Evolutionary conservation across 225 moss, liverwort and hornwort species (phyloP).

Genomic region (Thuidium tamariscinum): DNA sequence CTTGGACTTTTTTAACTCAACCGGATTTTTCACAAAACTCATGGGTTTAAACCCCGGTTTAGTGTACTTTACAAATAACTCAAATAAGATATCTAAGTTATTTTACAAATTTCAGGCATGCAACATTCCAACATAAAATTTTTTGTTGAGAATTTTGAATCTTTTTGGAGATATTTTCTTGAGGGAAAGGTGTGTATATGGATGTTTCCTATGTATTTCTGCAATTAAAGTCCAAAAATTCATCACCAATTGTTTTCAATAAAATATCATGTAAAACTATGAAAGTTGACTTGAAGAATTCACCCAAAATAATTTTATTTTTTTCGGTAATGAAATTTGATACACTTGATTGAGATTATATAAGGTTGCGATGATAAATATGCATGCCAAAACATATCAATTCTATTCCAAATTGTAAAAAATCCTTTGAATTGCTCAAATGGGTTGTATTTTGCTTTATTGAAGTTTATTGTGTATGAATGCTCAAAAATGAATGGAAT

Average conservation of each 20-base stretch:
- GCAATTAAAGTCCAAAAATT: not conserved
- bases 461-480: too few relatives aligned
- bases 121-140: rapidly evolving
- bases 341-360: not conserved
- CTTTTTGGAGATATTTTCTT: not conserved
- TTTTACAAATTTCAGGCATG: not conserved
- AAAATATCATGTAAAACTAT: not conserved
- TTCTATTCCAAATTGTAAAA: not conserved
- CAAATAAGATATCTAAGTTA: not conserved
- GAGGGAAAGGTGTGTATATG: not conserved
- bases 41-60: too few relatives aligned
- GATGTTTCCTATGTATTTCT: not conserved
- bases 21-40: too few relatives aligned
- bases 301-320: rapidly evolving
- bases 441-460: too few relatives aligned
- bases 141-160: not conserved
- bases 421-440: not conserved
- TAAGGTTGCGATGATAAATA: not conserved
- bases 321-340: not conserved
- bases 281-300: not conserved
- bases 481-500: not conserved
- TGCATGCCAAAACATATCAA: not conserved
- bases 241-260: not conserved
- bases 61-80: too few relatives aligned
- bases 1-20: too few relatives aligned